Evolutionary conservation across 495 filamentous ascomycete genomes (phyloP).

Genomic region (Penicillium bovifimosum): DNA sequence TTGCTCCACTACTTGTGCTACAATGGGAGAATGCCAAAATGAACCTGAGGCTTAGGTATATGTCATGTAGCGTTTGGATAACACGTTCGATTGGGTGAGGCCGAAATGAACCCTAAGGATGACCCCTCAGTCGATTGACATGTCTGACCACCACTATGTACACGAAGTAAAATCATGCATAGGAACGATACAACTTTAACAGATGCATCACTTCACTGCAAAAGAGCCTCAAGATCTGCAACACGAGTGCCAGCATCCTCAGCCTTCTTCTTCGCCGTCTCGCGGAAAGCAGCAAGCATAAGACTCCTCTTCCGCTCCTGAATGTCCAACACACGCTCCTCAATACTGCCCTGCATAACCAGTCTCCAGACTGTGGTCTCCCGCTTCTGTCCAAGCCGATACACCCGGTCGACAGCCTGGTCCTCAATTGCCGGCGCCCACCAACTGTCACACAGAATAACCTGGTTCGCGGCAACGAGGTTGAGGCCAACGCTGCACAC

Average conservation of each 20-base stretch:
- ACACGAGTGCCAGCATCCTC: slow-evolving; percentile 47
- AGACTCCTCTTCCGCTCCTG: slow-evolving; percentile 78
- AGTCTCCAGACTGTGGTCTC: slow-evolving; percentile 75
- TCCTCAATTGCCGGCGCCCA: slow-evolving; percentile 95
- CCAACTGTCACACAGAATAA: slow-evolving; percentile 81
- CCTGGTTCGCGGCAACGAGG: slow-evolving; percentile 81
- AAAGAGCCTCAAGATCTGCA: slow-evolving; percentile 54
- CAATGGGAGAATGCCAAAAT: too few species aligned
- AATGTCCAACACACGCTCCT: slow-evolving; percentile 76
- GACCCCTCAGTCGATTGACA: too few species aligned
- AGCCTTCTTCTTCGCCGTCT: slow-evolving; percentile 47
- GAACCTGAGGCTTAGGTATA: too few species aligned
- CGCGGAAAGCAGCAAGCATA: slow-evolving; percentile 70
- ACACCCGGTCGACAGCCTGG: slow-evolving; percentile 87
- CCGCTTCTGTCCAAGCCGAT: slow-evolving; percentile 77
- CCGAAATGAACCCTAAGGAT: too few species aligned
- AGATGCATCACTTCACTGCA: slow-evolving; percentile 18
- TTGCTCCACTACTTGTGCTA: too few species aligned
- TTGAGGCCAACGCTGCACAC: slow-evolving; percentile 89
- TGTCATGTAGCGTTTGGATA: too few species aligned
- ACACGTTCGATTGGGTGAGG: too few species aligned
- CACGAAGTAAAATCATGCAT: too few species aligned
- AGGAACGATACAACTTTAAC: too few species aligned
- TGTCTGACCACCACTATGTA: too few species aligned
- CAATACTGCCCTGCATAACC: slow-evolving; percentile 79